A percentile compares a stretch with the other conserved stretches of the same genome.
Evolutionary conservation across 805 yeast species (phyloP).

Genomic region (Cyberlindnera saturnus): DNA sequence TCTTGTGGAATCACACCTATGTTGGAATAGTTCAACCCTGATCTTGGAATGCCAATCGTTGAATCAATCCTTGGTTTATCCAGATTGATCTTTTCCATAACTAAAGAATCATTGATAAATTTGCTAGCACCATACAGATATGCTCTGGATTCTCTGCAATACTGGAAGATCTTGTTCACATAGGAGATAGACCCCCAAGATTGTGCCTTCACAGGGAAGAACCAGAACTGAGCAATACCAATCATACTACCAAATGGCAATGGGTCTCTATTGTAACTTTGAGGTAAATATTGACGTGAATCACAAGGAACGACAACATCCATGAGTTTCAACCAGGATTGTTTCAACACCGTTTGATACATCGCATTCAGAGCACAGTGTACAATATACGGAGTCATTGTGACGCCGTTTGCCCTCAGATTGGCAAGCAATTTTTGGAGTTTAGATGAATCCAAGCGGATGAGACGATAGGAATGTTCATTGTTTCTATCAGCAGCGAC

Average conservation of each 20-base stretch:
- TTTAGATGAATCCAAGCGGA: slow-evolving; percentile 6
- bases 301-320: slow-evolving; percentile 17
- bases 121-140: slow-evolving; percentile 15
- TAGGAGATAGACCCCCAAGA: slow-evolving; percentile 2
- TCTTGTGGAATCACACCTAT: slow-evolving; percentile 10
- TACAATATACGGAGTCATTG: slow-evolving; percentile 16
- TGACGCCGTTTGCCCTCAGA: slow-evolving; percentile 2
- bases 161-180: slow-evolving; percentile 7
- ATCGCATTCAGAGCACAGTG: slow-evolving; percentile 17
- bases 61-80: slow-evolving; percentile 9
- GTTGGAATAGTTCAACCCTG: slow-evolving; percentile 16
- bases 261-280: slow-evolving; percentile 4
- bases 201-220: slow-evolving; percentile 5
- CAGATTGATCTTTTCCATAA: slow-evolving; percentile 8
- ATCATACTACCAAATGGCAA: slow-evolving; percentile 17
- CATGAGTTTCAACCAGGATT: slow-evolving; percentile 5
- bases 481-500: slow-evolving; percentile 3
- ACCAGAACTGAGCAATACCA: slow-evolving; percentile 14
- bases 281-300: slow-evolving; percentile 12
- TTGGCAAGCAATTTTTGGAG: background rate
- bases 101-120: slow-evolving; percentile 5
- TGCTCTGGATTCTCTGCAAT: background rate
- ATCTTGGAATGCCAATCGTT: slow-evolving; percentile 6
- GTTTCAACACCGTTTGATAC: background rate
- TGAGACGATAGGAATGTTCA: slow-evolving; percentile 6